Base-by-base conservation (phyloP, 2,329 filamentous ascomycete genomes). In the Colletotrichum sp. region DNA sequence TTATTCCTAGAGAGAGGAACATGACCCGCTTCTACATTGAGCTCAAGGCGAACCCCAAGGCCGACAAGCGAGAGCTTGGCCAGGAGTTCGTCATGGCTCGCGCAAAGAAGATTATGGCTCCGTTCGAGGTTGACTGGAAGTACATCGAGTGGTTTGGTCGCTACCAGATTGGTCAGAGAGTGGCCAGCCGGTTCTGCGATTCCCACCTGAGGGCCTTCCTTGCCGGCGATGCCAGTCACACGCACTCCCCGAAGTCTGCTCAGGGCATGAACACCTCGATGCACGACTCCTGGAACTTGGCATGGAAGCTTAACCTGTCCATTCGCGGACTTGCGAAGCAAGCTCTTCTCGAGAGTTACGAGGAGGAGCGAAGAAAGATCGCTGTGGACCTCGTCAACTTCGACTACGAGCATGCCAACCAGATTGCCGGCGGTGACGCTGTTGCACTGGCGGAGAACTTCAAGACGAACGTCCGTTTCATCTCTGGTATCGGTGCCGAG, bases 1-100 rank as follows among this genome's bases (percentile, higher is more conserved):
- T 94, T 82, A 93, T 95, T 69, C 94, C 94, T 6, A 90, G 93
- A 52, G 93, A 95, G 82, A 88, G 92, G 57, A 93, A 94, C 80
- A 92, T 95, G 89, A 95, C 93, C 1, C 90, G 93, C 61, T 87
- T 91, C 79, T 91, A 91, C 79, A 90, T 91, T 74, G 89, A 91
- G 82, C 86, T 91, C 71, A 91, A 90, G 82, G 84, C 87, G 16
- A 80, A 82, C 8, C 79, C 83, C 32, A 88, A 86, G 79, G 81
- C 84, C 36, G 85, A 88, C 74, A 81, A 84, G 71, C 79, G 84
- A 72, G 83, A 85, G 67, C 82, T 89, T 48, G 87, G 91, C 7
- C 90, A 94, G 77, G 90, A 93, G 36, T 94, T 94, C 79, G 93
- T 96, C 67, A 95, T 95, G 89, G 88, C 90, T 78, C 90, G 92